These are phyloP conservation scores for Aspergillus texensis DNA, from an alignment of 2,329 filamentous ascomycete genomes.

Conservation along the genomic window DNA sequence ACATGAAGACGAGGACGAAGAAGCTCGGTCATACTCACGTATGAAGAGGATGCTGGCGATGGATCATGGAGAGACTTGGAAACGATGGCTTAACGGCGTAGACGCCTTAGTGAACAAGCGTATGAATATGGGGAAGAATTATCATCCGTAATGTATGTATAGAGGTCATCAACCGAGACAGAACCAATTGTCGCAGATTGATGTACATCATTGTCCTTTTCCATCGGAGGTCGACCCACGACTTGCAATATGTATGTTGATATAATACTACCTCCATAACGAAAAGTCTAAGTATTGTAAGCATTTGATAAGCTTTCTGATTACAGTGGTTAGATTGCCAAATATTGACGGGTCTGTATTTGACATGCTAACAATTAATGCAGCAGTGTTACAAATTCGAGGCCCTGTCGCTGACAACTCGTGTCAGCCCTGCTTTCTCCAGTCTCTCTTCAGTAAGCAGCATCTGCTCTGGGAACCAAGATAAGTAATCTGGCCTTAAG, in stretches of 20 bases:
- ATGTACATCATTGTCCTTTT: too few species aligned
- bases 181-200: too few species aligned
- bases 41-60: slow-evolving; percentile 24
- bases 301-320: background rate
- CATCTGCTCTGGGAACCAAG: slow-evolving; percentile 35
- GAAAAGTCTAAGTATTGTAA: background rate
- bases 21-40: slow-evolving; percentile 20
- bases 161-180: background rate
- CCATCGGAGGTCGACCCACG: too few species aligned
- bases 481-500: slow-evolving; percentile 16
- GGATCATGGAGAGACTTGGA: slow-evolving; percentile 22
- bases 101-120: slow-evolving; percentile 27
- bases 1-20: slow-evolving; percentile 25
- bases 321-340: background rate
- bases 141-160: background rate
- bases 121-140: slow-evolving; percentile 19
- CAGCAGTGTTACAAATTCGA: background rate
- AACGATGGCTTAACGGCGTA: slow-evolving; percentile 22
- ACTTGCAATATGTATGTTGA: background rate
- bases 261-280: background rate
- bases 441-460: slow-evolving; percentile 30
- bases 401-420: slow-evolving; percentile 2
- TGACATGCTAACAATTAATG: background rate
- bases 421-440: slow-evolving; percentile 16
- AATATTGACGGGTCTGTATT: background rate